phyloP scores from a whole-genome alignment of 2,329 filamentous ascomycete genomes.

The Cladorrhinum sp. region DNA sequence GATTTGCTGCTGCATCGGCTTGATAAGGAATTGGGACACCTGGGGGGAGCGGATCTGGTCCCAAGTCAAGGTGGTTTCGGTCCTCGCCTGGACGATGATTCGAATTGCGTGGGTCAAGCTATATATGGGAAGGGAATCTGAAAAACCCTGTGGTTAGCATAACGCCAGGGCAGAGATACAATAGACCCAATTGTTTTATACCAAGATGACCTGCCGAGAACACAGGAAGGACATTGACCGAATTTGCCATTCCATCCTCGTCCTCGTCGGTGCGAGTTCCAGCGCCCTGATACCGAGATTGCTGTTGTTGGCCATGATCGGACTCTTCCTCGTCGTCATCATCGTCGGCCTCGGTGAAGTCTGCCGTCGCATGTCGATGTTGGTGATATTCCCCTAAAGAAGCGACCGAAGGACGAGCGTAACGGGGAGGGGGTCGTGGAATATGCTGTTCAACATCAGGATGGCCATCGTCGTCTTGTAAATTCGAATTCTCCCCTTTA shows the following conservation, averaged over 20 bases:
- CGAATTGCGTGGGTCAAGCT: slow-evolving; percentile 87
- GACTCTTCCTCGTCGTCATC: slow-evolving; percentile 43
- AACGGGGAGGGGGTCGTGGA: slow-evolving; percentile 16
- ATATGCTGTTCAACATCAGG: slow-evolving; percentile 20
- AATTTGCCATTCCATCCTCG: slow-evolving; percentile 31
- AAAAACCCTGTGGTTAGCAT: slow-evolving; percentile 26
- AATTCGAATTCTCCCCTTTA: slow-evolving; percentile 27
- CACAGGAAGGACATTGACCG: slow-evolving; percentile 59
- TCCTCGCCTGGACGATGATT: slow-evolving; percentile 75
- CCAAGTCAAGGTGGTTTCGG: slow-evolving; percentile 90
- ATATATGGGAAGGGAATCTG: slow-evolving; percentile 85
- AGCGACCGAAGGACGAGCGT: slow-evolving; percentile 8
- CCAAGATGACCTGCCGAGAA: slow-evolving; percentile 78
- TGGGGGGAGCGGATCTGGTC: slow-evolving; percentile 94
- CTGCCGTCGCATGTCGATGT: slow-evolving; percentile 56
- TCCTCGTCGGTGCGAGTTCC: slow-evolving; percentile 35
- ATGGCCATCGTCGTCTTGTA: slow-evolving; percentile 18
- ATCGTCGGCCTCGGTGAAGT: slow-evolving; percentile 63
- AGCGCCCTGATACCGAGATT: slow-evolving; percentile 25
- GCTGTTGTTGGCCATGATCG: slow-evolving; percentile 38
- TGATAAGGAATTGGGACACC: slow-evolving; percentile 90
- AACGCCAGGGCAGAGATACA: neutral
- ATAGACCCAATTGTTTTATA: slow-evolving; percentile 36
- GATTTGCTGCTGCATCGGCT: slow-evolving; percentile 91
- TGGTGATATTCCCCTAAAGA: slow-evolving; percentile 34